Evolutionary conservation across 208 protist genomes (phyloP).

Genomic region (Trichomonas vaginalis): DNA sequence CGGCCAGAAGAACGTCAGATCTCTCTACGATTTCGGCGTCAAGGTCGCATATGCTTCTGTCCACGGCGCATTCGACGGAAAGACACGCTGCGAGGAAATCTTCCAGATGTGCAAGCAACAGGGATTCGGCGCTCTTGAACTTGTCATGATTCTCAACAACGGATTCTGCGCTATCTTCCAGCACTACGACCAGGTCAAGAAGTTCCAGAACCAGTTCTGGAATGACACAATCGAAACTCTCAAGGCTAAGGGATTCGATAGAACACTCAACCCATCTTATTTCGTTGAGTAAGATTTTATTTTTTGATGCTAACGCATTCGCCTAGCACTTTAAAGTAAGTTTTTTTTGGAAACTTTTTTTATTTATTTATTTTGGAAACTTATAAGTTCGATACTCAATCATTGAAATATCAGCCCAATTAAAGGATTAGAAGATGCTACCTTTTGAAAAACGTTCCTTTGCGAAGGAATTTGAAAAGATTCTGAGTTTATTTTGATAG

Average conservation of each 20-base stretch:
- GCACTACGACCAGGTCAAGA: not conserved
- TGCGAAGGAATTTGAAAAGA: too few species aligned
- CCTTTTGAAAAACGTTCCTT: too few species aligned
- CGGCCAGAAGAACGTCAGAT: not conserved
- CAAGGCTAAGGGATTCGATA: not conserved
- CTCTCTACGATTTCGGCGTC: not conserved
- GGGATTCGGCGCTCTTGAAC: not conserved
- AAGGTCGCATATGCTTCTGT: not conserved
- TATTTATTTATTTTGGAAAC: too few species aligned
- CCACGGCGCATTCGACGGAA: not conserved
- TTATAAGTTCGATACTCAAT: too few species aligned
- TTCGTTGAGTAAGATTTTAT: not conserved
- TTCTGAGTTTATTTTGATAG: too few species aligned
- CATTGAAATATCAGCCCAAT: too few species aligned
- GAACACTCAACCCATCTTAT: not conserved
- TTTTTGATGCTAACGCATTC: not conserved
- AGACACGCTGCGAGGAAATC: not conserved
- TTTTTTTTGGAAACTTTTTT: too few species aligned
- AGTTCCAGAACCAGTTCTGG: not conserved
- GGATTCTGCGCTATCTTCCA: not conserved
- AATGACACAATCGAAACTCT: not conserved
- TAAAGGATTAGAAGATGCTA: too few species aligned
- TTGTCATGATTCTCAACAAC: not conserved
- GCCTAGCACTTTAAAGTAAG: too few species aligned
- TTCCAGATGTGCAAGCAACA: not conserved